These are phyloP conservation scores for Rhizophagus sp. DNA, from an alignment of 192 early-diverging fungal species.

Conservation along the genomic window DNA sequence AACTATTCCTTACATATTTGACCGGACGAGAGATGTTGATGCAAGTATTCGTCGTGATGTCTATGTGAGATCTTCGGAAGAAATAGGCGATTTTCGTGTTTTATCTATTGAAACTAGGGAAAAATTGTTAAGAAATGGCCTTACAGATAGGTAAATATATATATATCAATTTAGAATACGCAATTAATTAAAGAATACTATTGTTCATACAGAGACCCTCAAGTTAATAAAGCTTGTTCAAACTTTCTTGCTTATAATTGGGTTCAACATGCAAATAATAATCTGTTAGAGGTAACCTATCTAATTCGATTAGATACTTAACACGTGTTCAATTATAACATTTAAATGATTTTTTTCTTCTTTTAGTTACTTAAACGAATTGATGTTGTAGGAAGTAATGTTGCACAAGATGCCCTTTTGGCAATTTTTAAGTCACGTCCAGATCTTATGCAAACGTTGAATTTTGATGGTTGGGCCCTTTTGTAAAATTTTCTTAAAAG, in stretches of 20 bases:
- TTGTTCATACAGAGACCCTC: slow-evolving; percentile 52
- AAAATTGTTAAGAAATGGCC: slow-evolving; percentile 67
- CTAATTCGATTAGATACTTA: too few species aligned
- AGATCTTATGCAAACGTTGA: slow-evolving; percentile 65
- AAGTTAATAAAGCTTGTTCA: slow-evolving; percentile 74
- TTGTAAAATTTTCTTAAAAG: slow-evolving; percentile 60
- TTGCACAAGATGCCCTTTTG: slow-evolving; percentile 62
- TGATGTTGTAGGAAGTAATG: slow-evolving; percentile 71
- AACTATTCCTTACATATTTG: slow-evolving; percentile 70
- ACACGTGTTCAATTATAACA: neutral
- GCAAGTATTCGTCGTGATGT: slow-evolving; percentile 71
- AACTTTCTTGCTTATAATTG: slow-evolving; percentile 70
- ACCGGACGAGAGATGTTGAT: slow-evolving; percentile 79
- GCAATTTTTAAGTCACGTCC: slow-evolving; percentile 63
- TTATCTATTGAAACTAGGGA: slow-evolving; percentile 72
- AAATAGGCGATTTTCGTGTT: slow-evolving; percentile 66
- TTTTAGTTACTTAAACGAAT: slow-evolving; percentile 61
- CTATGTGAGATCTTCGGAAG: slow-evolving; percentile 68
- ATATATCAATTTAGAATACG: neutral
- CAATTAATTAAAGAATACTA: neutral
- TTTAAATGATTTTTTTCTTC: neutral
- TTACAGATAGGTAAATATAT: slow-evolving; percentile 69
- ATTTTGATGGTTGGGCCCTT: slow-evolving; percentile 73
- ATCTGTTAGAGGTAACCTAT: slow-evolving; percentile 60
- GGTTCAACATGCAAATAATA: slow-evolving; percentile 74